Evolutionary conservation across 805 yeast genomes (phyloP), one percentile per base, ranked within the genome.

Genomic region (Danielia oregonensis): DNA sequence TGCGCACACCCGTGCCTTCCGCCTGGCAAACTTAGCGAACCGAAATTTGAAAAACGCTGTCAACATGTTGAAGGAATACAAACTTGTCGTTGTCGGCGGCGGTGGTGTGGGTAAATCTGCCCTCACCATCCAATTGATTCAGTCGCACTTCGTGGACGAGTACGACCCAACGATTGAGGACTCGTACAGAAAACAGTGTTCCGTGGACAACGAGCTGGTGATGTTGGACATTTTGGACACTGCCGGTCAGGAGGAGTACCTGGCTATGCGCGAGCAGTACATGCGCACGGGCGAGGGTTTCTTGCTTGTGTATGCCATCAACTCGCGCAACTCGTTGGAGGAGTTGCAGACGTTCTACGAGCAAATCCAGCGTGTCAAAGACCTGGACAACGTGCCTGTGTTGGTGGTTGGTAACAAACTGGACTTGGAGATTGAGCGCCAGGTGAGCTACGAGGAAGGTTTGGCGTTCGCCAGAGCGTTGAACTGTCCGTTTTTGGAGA

Each of bases 101-200:
- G 97, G 97, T 56, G 97, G 96, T 64, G 98, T 93, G 36, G 98
- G 98, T 65, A 93, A 93, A 61, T 83, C 95, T 16, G 97, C 98
- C 5, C 68, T 93, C 44, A 93, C 98, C 17, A 93, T 93, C 46
- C 95, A 93, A 61, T 74, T 93, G 54, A 88, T 93, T 36, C 97
- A 91, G 60, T 78, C 88, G 23, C 96, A 89, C 53, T 93, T 93
- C 55, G 95, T 91, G 21, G 96, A 89, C 59, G 98, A 93, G 59
- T 93, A 93, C 54, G 98, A 93, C 63, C 98, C 98, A 7, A 93
- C 98, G 8, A 93, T 93, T 54, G 98, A 93, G 63, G 93, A 84
- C 54, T 81, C 89, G 0, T 85, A 84, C 60, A 75, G 96, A 48
- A 93, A 93, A 56, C 91, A 85, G 52, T 84, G 93, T 52, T 79